Evolutionary conservation across 768 basidiomycete species (phyloP), one percentile per base, ranked within the genome.

Genomic region (Brasilioporus rufonigricans): DNA sequence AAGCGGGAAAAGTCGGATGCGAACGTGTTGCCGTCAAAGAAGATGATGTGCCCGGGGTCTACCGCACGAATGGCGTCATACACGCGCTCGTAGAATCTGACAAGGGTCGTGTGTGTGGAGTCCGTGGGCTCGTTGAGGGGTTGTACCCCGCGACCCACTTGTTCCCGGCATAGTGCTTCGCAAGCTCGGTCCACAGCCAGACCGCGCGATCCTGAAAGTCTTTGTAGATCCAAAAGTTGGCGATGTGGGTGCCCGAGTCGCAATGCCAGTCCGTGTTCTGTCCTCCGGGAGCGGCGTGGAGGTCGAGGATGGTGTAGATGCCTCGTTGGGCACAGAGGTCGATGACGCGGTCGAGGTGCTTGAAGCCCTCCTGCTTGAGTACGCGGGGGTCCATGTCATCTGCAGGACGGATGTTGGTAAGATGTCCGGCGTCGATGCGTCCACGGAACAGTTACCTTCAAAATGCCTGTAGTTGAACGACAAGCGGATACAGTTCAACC

Each of bases 101-200:
- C 63, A 50, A 93, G 71, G 44, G 85, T 76, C 12, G 74, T 78
- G 68, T 89, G 87, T 45, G 81, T 74, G 16, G 83, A 73, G 65
- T 92, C 91, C 4, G 89, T 83, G 35, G 71, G 85, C 72, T 93
- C 91, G 78, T 93, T 94, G 44, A 93, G 74, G 4, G 87, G 70
- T 93, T 93, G 73, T 89, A 93, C 18, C 91, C 89, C 2, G 89
- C 91, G 55, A 93, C 84, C 90, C 90, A 91, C 57, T 81, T 77
- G 70, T 93, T 89, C 53, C 75, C 78, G 59, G 78, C 84, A 77
- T 92, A 91, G 68, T 89, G 88, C 63, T 74, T 76, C 1, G 91
- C 87, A 32, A 92, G 76, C 63, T 89, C 74, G 35, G 77, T 78
- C 91, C 91, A 93, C 38, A 93, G 80, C 83, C 85, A 85, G 49